phyloP scores from a whole-genome alignment of 2,329 filamentous ascomycete genomes.

The Nigrospora oryzae region DNA sequence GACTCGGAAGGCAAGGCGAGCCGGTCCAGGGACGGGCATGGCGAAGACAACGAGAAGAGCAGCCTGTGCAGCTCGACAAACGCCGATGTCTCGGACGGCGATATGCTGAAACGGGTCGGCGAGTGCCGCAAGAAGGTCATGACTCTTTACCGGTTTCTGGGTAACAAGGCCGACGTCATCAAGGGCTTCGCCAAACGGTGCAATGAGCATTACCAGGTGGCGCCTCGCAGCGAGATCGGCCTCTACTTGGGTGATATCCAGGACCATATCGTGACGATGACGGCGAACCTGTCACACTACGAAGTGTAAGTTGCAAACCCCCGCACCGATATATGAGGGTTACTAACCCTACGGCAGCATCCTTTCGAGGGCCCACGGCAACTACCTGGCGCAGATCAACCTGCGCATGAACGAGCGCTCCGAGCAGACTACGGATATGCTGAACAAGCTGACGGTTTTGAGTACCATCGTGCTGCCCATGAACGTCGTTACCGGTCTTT shows the following conservation, averaged over 20 bases:
- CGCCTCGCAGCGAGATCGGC: constrained; percentile 92
- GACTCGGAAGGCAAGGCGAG: constrained; percentile 28
- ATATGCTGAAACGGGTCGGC: constrained; percentile 89
- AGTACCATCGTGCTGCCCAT: constrained; percentile 96
- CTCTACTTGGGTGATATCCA: constrained; percentile 96
- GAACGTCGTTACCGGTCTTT: constrained; percentile 98
- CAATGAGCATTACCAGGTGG: constrained; percentile 96
- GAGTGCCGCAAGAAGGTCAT: constrained; percentile 97
- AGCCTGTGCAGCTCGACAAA: constrained; percentile 34
- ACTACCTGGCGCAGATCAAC: constrained; percentile 99
- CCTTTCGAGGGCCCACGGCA: constrained; percentile 82
- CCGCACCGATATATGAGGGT: constrained; percentile 1
- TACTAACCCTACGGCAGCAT: constrained; percentile 45
- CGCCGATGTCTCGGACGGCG: constrained; percentile 44
- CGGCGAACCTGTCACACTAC: constrained; percentile 88
- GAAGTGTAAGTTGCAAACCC: constrained; percentile 62
- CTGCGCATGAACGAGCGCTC: constrained; percentile 98
- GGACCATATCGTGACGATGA: constrained; percentile 99
- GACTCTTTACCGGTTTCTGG: constrained; percentile 83
- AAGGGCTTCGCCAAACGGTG: constrained; percentile 98
- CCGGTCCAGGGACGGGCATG: not conserved
- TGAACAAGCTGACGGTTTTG: constrained; percentile 89
- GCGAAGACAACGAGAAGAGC: constrained; percentile 30
- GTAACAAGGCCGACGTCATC: constrained; percentile 98
- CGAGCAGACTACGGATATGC: constrained; percentile 89